Base-by-base conservation (phyloP, 2,329 filamentous ascomycete species). In the Triangularia setosa region DNA sequence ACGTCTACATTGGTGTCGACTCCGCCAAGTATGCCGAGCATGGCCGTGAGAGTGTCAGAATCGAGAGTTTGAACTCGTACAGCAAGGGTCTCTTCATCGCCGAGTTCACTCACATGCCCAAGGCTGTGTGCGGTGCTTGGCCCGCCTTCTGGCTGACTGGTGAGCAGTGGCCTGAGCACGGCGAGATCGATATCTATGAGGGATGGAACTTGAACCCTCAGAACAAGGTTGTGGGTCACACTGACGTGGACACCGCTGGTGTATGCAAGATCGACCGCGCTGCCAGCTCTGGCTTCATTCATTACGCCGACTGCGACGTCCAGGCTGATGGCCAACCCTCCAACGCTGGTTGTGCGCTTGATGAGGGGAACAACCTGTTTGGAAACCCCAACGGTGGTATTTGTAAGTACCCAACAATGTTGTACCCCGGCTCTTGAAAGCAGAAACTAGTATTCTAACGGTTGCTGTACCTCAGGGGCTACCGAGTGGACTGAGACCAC, bases 111-210 rank as follows among this genome's bases (percentile, higher is more conserved):
- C 89, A 92, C 71, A 87, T 93, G 77, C 90, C 90, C 28, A 80
- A 79, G 62, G 81, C 83, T 9, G 78, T 81, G 53, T 92, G 90
- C 70, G 90, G 90, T 59, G 81, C 84, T 7, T 93, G 90, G 90
- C 90, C 90, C 3, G 88, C 89, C 77, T 82, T 89, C 75, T 85
- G 83, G 82, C 79, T 81, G 61, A 79, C 79, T 57, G 82, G 82
- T 30, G 69, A 75, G 35, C 73, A 80, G 67, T 90, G 88, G 87
- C 87, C 87, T 11, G 75, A 73, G 24, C 79, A 80, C 64, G 88
- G 87, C 64, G 88, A 90, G 75, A 81, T 90, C 68, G 87, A 90
- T 71, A 85, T 91, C 66, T 85, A 89, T 69, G 88, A 91, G 77
- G 83, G 84, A 60, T 87, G 87, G 74, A 89, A 90, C 75, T 72